phyloP scores from a whole-genome alignment of 2,329 filamentous ascomycete genomes.

The Pseudopyricularia javanii region DNA sequence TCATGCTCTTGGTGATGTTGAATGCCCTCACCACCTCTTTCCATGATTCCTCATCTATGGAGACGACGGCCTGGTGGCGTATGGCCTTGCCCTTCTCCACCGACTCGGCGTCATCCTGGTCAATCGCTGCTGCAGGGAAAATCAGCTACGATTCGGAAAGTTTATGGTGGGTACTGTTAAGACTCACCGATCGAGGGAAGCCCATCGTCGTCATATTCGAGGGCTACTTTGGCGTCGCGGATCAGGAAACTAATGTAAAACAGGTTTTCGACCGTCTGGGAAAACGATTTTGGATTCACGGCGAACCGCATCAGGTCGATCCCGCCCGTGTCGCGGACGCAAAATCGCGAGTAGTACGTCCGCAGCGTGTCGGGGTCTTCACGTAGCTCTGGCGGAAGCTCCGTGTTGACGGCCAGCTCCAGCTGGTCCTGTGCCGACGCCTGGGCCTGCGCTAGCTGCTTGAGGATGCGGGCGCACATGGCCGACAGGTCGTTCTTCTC shows the following conservation, averaged over 20 bases:
- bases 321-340: conserved; percentile 55
- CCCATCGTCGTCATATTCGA: conserved; percentile 60
- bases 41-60: conserved; percentile 80
- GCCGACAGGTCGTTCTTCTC: conserved; percentile 70
- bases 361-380: conserved; percentile 23
- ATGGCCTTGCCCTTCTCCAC: conserved; percentile 33
- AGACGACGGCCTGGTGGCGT: conserved; percentile 78
- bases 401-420: conserved; percentile 21
- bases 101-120: conserved; percentile 32
- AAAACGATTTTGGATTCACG: conserved; percentile 81
- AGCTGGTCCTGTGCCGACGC: conserved; percentile 25
- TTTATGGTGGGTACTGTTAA: background rate
- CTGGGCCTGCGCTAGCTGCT: conserved; percentile 41
- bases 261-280: conserved; percentile 90
- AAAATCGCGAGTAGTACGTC: conserved; percentile 47
- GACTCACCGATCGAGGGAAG: conserved; percentile 71
- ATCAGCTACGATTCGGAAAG: background rate
- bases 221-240: conserved; percentile 65
- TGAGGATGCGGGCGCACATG: conserved; percentile 60
- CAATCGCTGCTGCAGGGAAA: background rate
- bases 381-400: conserved; percentile 26
- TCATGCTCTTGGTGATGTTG: conserved; percentile 67
- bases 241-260: conserved; percentile 96
- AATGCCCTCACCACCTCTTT: conserved; percentile 63
- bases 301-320: conserved; percentile 78